Evolutionary conservation across 306 rosid species (phyloP), one percentile per base, ranked within the genome.

Genomic region (Quercus suber): DNA sequence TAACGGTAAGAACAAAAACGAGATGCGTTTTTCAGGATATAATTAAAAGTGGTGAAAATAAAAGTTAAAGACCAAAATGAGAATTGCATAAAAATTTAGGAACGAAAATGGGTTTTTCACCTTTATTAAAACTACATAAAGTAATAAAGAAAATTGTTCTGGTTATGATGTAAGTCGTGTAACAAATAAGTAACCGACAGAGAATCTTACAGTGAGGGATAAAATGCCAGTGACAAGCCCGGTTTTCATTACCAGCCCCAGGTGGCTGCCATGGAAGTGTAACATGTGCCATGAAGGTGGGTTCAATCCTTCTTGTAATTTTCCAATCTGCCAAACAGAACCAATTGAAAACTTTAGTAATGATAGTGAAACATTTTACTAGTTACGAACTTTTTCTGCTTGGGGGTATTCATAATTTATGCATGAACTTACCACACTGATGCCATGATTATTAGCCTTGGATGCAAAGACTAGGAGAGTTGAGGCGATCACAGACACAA

Each of bases 141-240:
- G 53, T 49, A 49, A 12, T 49, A 49, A 49, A 49, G 14, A 49
- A 49, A 49, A 49, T 49, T 13, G 53, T 49, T 12, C 17, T 49
- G 53, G 17, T 11, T 49, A 41, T 41, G 45, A 0, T 41, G 45
- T 8, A 41, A 10, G 53, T 49, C 5, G 13, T 12, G 53, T 10
- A 49, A 49, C 53, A 49, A 49, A 49, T 49, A 49, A 49, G 4
- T 49, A 49, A 12, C 53, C 17, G 17, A 56, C 3, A 1, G 45
- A 33, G 18, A 13, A 75, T 74, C 94, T 71, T 79, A 93, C 99
- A 19, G 99, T 95, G 81, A 95, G 99, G 61, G 99, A 90, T 82
- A 95, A 86, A 78, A 95, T 89, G 89, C 98, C 99, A 18, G 98
- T 95, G 76, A 90, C 86, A 53, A 95, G 73, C 4, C 99, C 99